phyloP scores from a whole-genome alignment of 106 monocot species.

The Amphibolis antarctica region DNA sequence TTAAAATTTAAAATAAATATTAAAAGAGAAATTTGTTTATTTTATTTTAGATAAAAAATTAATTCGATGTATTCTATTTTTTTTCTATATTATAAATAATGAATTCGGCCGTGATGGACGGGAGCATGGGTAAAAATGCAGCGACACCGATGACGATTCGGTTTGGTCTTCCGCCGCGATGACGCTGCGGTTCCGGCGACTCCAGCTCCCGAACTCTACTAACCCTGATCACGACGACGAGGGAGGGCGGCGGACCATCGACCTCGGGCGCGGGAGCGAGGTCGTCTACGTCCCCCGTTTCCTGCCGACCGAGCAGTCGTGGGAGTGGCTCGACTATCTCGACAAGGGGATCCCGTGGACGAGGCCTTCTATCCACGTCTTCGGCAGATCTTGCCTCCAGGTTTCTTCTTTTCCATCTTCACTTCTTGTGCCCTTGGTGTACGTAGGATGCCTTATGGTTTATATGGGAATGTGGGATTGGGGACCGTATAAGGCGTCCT shows the following conservation, averaged over 20 bases:
- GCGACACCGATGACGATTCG: too few species aligned
- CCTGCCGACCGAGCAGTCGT: constrained; percentile 31
- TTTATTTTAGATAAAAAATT: too few species aligned
- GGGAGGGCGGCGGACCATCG: constrained; percentile 9
- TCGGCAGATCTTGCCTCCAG: constrained; percentile 62
- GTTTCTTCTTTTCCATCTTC: constrained; percentile 11
- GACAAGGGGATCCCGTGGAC: constrained; percentile 64
- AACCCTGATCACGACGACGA: constrained; percentile 12
- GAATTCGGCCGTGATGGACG: too few species aligned
- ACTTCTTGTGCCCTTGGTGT: background rate
- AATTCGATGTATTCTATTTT: too few species aligned
- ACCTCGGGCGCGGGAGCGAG: constrained; percentile 50
- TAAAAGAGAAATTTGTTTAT: too few species aligned
- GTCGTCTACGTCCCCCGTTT: constrained; percentile 42
- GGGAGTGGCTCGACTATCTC: constrained; percentile 46
- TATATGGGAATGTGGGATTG: background rate
- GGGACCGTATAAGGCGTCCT: too few species aligned
- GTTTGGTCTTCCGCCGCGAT: too few species aligned
- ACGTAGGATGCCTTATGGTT: background rate
- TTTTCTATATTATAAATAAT: too few species aligned
- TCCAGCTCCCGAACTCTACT: constrained; percentile 26
- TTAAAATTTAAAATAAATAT: too few species aligned
- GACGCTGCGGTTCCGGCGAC: constrained; percentile 5
- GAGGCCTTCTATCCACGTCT: constrained; percentile 46
- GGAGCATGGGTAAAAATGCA: too few species aligned